Conservation (phyloP, 306 rosid species). For the Begonia fuchsioides region DNA sequence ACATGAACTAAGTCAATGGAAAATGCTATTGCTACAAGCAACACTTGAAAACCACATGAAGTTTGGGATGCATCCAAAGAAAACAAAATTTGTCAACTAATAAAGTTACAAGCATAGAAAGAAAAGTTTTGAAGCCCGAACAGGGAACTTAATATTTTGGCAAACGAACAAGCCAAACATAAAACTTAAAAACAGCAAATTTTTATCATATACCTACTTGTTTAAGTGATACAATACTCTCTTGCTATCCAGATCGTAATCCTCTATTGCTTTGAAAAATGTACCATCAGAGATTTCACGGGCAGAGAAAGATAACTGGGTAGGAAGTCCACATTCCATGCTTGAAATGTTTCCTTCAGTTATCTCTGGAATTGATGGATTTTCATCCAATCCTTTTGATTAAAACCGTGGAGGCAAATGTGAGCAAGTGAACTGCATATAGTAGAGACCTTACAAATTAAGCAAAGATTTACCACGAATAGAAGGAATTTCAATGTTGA, state of each 20-base stretch:
- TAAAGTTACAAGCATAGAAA: no score
- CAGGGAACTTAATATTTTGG: no score
- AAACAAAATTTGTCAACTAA: no score
- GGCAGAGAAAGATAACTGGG: constrained; percentile 89
- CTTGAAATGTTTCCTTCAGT: constrained; percentile 45
- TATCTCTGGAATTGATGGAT: constrained; percentile 58
- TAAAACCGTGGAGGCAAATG: constrained; percentile 9
- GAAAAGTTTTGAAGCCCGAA: no score
- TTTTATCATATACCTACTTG: constrained; percentile 33
- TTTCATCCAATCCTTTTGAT: constrained; percentile 52
- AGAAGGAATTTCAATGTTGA: constrained; percentile 85
- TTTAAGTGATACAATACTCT: constrained; percentile 63
- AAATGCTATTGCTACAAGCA: no score
- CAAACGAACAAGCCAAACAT: no score
- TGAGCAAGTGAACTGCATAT: constrained; percentile 14
- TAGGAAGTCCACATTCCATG: constrained; percentile 84
- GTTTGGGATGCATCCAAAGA: no score
- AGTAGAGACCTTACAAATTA: constrained; percentile 11
- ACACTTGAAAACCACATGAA: no score
- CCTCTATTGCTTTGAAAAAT: constrained; percentile 87
- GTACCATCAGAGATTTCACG: constrained; percentile 91
- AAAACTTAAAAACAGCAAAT: background rate
- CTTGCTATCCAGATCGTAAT: constrained; percentile 84
- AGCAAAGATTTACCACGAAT: constrained; percentile 35
- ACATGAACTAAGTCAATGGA: no score